Evolutionary conservation across 371 early-diverging fungal genomes (phyloP).

Genomic region (Basidiobolus heterosporus): DNA sequence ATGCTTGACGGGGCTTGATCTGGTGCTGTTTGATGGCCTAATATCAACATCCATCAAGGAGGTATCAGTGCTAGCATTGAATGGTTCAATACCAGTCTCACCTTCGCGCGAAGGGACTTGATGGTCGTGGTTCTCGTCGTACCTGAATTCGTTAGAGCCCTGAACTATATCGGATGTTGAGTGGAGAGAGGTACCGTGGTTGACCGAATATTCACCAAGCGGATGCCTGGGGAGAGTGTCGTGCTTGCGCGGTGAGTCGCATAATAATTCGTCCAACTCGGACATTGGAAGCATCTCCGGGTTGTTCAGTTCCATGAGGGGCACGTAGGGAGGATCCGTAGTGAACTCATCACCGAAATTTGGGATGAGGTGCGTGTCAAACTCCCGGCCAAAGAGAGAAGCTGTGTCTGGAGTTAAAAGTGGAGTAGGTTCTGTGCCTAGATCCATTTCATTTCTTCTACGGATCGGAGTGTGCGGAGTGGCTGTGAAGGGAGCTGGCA

Average conservation of each 20-base stretch:
- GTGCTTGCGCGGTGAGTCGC: conserved; percentile 5
- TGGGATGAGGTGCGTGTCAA: conserved; percentile 6
- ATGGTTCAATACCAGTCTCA: too few species aligned
- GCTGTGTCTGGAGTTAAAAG: conserved; percentile 12
- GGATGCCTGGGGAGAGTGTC: background rate
- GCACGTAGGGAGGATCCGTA: conserved; percentile 9
- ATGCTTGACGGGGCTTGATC: too few species aligned
- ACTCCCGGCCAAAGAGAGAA: conserved; percentile 14
- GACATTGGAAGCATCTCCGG: conserved; percentile 17
- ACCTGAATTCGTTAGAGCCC: too few species aligned
- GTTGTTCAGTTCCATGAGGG: conserved; percentile 16
- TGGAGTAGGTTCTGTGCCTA: conserved; percentile 4
- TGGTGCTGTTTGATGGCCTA: background rate
- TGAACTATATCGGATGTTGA: too few species aligned
- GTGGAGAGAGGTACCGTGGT: too few species aligned
- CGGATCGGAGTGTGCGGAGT: too few species aligned
- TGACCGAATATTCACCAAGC: too few species aligned
- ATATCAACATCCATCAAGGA: conserved; percentile 7
- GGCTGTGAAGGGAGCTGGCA: too few species aligned
- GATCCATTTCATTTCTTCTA: too few species aligned
- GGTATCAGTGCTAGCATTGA: too few species aligned
- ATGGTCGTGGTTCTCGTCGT: too few species aligned
- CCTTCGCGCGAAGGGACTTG: too few species aligned
- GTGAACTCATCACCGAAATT: conserved; percentile 10
- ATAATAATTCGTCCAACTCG: conserved; percentile 13